Conservation (phyloP, 2,329 filamentous ascomycete genomes). For the Alternaria novae-zelandiae region DNA sequence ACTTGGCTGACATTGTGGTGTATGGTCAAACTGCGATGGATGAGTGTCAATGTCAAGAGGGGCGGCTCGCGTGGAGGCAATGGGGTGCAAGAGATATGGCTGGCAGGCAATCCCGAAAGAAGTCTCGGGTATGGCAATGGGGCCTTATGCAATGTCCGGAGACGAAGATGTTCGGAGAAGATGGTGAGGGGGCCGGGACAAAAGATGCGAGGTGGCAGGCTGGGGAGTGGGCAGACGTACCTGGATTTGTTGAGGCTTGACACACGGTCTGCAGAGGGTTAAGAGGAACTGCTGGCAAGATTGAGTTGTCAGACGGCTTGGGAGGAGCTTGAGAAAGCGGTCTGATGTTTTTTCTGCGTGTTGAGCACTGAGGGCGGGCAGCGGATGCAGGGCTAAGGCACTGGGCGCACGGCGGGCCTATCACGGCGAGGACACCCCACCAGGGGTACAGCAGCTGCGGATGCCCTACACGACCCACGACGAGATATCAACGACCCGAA, state of each 20-base stretch:
- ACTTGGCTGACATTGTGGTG: conserved; percentile 86
- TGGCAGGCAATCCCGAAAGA: conserved; percentile 16
- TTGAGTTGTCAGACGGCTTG: conserved; percentile 29
- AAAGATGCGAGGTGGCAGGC: conserved; percentile 14
- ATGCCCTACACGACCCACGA: conserved; percentile 8
- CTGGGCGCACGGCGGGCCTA: conserved; percentile 17
- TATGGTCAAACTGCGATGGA: conserved; percentile 28
- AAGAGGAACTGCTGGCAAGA: conserved; percentile 19
- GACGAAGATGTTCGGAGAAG: conserved; percentile 21
- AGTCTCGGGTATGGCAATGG: conserved; percentile 24
- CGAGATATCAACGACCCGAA: conserved; percentile 2
- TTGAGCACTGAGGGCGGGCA: conserved; percentile 35
- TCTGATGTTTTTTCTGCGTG: conserved; percentile 47
- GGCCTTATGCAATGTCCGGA: conserved; percentile 27
- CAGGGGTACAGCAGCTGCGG: conserved; percentile 19
- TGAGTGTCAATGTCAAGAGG: conserved; percentile 27
- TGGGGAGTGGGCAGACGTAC: conserved; percentile 38
- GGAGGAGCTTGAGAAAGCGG: conserved; percentile 35
- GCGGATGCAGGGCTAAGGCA: conserved; percentile 27
- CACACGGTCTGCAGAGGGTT: conserved; percentile 15
- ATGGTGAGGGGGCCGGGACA: conserved; percentile 27
- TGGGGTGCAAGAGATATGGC: conserved; percentile 8
- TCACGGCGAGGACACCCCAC: conserved; percentile 6
- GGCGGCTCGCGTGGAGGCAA: conserved; percentile 21
- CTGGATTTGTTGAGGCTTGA: conserved; percentile 38